Conservation (phyloP, 2,329 filamentous ascomycete species). For the Elsinoe batatas region DNA sequence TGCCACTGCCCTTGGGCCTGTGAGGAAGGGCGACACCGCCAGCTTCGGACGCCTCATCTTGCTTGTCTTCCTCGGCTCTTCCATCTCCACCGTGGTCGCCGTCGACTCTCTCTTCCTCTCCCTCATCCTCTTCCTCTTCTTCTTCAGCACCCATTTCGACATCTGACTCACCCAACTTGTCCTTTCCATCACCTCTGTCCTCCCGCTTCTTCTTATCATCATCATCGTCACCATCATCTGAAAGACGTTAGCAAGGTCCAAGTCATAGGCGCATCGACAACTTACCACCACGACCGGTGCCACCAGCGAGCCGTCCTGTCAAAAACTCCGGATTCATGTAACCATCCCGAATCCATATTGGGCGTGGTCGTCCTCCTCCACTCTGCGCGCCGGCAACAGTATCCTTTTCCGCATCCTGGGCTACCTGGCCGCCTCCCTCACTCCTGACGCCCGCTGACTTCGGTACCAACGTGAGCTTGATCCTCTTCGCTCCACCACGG, state of each 20-base stretch:
- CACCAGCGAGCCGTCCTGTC: not conserved
- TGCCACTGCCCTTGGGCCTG: not conserved
- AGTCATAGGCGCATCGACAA: not conserved
- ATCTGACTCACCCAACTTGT: not conserved
- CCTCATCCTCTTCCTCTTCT: not conserved
- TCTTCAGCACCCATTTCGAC: not conserved
- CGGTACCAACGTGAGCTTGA: too few species aligned
- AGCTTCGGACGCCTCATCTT: not conserved
- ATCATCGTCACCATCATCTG: constrained; percentile 3
- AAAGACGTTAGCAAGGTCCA: not conserved
- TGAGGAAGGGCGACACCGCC: not conserved
- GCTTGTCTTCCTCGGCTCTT: not conserved
- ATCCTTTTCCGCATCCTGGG: not conserved
- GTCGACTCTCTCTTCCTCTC: not conserved
- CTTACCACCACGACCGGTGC: not conserved
- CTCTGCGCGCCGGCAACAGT: not conserved
- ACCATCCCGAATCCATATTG: too few species aligned
- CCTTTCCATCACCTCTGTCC: not conserved
- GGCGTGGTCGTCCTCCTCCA: not conserved
- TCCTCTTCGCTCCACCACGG: too few species aligned
- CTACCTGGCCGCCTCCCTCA: not conserved
- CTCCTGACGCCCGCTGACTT: not conserved
- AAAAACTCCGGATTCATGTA: too few species aligned
- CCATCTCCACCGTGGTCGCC: not conserved
- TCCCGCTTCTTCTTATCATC: not conserved